phyloP scores from a whole-genome alignment of 345 rosid genomes.

The Salix purpurea region DNA sequence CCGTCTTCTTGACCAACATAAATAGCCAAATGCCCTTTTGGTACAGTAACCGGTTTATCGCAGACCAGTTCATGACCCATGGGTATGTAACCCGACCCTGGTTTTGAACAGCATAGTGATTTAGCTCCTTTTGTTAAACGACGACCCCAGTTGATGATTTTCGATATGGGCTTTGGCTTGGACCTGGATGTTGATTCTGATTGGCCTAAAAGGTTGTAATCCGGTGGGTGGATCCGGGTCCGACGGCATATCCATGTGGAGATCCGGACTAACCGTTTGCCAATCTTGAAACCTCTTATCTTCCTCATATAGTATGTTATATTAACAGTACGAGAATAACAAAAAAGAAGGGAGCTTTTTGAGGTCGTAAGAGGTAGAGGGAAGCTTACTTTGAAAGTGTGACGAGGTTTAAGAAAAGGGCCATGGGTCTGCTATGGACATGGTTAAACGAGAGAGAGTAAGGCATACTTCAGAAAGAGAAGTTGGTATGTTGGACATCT shows the following conservation, averaged over 20 bases:
- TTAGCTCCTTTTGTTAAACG: conserved; percentile 48
- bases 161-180: conserved; percentile 41
- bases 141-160: conserved; percentile 60
- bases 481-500: conserved; percentile 43
- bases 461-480: conserved; percentile 48
- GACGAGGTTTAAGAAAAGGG: conserved; percentile 38
- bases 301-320: conserved; percentile 38
- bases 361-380: neutral
- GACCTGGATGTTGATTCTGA: conserved; percentile 14
- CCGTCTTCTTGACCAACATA: conserved; percentile 78
- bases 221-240: conserved; percentile 19
- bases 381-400: neutral
- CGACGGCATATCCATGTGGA: conserved; percentile 48
- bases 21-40: conserved; percentile 74
- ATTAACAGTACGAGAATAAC: neutral
- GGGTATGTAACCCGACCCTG: conserved; percentile 38
- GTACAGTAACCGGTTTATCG: conserved; percentile 39
- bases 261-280: conserved; percentile 45
- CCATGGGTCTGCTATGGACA: conserved; percentile 57
- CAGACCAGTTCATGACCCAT: conserved; percentile 26
- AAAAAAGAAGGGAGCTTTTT: neutral
- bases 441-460: conserved; percentile 39
- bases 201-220: conserved; percentile 26
- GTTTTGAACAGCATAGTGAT: conserved; percentile 29
- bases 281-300: conserved; percentile 60